Evolutionary conservation across 805 yeast genomes (phyloP).

Genomic region (Pichia kluyveri): DNA sequence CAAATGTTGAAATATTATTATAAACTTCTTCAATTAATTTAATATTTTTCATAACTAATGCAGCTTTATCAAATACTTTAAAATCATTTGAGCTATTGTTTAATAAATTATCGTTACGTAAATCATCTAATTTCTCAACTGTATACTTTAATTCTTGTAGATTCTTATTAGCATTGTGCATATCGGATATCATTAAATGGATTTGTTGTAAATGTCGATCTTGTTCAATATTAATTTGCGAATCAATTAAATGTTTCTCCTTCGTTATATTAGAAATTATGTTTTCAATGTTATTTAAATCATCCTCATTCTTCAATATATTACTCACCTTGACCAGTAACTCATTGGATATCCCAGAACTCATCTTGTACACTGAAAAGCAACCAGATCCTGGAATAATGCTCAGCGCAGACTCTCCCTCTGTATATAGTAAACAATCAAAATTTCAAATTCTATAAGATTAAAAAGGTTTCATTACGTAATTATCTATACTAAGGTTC

Average conservation of each 20-base stretch:
- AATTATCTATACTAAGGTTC: too few relatives aligned
- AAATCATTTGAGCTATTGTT: constrained; percentile 52
- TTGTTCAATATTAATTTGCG: constrained; percentile 65
- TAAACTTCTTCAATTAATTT: constrained; percentile 59
- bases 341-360: background rate
- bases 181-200: constrained; percentile 15
- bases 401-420: too few relatives aligned
- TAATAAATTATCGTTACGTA: constrained; percentile 30
- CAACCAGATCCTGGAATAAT: too few relatives aligned
- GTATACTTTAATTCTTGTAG: constrained; percentile 40
- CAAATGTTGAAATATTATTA: constrained; percentile 50
- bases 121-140: constrained; percentile 25
- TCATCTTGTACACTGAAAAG: background rate
- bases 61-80: constrained; percentile 57
- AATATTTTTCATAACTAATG: constrained; percentile 63
- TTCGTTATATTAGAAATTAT: constrained; percentile 48
- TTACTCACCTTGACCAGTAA: constrained; percentile 17
- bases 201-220: constrained; percentile 31
- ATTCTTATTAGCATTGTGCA: constrained; percentile 30
- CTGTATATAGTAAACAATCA: too few relatives aligned
- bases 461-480: too few relatives aligned
- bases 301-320: constrained; percentile 27
- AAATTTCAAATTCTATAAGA: too few relatives aligned
- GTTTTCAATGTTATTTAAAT: constrained; percentile 43
- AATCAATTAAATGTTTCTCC: constrained; percentile 69